phyloP scores from a whole-genome alignment of 768 basidiomycete species.

The Coprinopsis strossmayeri region DNA sequence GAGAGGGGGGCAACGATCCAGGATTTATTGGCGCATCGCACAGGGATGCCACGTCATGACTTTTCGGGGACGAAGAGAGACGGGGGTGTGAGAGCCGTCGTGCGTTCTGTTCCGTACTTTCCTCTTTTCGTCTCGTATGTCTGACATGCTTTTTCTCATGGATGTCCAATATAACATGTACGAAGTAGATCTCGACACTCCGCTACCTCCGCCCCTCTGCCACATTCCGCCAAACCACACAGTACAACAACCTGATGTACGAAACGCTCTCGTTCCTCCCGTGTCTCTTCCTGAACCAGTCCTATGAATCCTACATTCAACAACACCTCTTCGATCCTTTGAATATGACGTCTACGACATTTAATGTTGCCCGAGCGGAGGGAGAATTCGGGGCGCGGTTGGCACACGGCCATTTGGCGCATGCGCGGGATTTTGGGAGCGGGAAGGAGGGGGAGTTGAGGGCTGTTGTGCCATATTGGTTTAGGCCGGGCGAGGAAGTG shows the following conservation, averaged over 20 bases:
- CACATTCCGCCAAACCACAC: slow-evolving; percentile 32
- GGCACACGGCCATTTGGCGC: slow-evolving; percentile 31
- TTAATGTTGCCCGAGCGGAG: slow-evolving; percentile 27
- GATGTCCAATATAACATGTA: neutral
- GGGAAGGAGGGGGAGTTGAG: slow-evolving; percentile 25
- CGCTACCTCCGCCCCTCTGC: slow-evolving; percentile 34
- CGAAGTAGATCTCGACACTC: slow-evolving; percentile 33
- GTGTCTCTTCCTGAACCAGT: slow-evolving; percentile 29
- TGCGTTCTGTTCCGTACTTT: slow-evolving; percentile 10
- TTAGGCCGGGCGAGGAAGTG: slow-evolving; percentile 30
- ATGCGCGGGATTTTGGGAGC: slow-evolving; percentile 24
- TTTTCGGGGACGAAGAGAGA: slow-evolving; percentile 23
- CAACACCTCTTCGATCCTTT: slow-evolving; percentile 32
- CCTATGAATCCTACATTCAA: slow-evolving; percentile 32
- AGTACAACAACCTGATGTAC: slow-evolving; percentile 43
- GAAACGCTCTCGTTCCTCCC: slow-evolving; percentile 34
- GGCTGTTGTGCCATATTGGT: slow-evolving; percentile 32
- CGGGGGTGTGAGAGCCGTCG: slow-evolving; percentile 31
- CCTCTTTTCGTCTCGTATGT: neutral
- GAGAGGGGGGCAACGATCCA: slow-evolving; percentile 27
- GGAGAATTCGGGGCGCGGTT: slow-evolving; percentile 15
- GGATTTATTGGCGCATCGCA: slow-evolving; percentile 38
- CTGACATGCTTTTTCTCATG: neutral
- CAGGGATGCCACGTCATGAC: slow-evolving; percentile 41
- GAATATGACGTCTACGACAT: slow-evolving; percentile 34